Percentiles rank a stretch among this genome's conserved stretches.
Evolutionary conservation across 108 stramenopile species (phyloP).

Genomic region (Stephanodiscus triporus): DNA sequence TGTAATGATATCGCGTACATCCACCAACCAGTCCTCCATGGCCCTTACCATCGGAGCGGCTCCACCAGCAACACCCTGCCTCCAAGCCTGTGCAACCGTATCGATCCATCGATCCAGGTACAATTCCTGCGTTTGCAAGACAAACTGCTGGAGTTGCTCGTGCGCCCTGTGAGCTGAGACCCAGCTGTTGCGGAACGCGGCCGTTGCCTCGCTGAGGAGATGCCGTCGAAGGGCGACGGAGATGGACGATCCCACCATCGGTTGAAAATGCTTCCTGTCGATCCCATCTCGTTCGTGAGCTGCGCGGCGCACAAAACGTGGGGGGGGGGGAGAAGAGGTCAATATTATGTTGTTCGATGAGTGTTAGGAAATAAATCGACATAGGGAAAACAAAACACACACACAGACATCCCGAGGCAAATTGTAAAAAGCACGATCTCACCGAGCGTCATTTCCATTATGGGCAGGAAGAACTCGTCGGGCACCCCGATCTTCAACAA

Average conservation of each 20-base stretch:
- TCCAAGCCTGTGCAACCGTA: constrained; percentile 25
- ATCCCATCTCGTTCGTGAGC: constrained; percentile 28
- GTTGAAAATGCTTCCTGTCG: constrained; percentile 42
- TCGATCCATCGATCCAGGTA: constrained; percentile 41
- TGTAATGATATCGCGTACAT: constrained; percentile 23
- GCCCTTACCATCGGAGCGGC: constrained; percentile 26
- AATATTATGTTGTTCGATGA: too few species aligned
- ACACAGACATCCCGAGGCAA: too few species aligned
- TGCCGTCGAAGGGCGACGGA: constrained; percentile 33
- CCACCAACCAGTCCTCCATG: constrained; percentile 30
- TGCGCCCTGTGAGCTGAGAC: constrained; percentile 18
- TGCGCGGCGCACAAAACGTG: background rate
- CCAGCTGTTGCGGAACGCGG: constrained; percentile 34
- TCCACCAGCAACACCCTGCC: constrained; percentile 25
- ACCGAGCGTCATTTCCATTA: constrained; percentile 29
- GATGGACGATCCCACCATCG: constrained; percentile 26
- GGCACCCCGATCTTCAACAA: constrained; percentile 26
- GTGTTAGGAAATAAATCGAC: too few species aligned
- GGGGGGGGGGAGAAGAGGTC: background rate
- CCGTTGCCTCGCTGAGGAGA: constrained; percentile 27
- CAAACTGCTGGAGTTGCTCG: constrained; percentile 26
- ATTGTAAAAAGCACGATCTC: constrained; percentile 2
- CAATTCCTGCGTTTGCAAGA: constrained; percentile 30
- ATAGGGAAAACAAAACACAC: too few species aligned
- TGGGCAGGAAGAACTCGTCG: constrained; percentile 28